Percentiles rank a stretch among this genome's conserved stretches.
phyloP scores from a whole-genome alignment of 179 eudicot genomes.

The Heliamphora pulchella region DNA sequence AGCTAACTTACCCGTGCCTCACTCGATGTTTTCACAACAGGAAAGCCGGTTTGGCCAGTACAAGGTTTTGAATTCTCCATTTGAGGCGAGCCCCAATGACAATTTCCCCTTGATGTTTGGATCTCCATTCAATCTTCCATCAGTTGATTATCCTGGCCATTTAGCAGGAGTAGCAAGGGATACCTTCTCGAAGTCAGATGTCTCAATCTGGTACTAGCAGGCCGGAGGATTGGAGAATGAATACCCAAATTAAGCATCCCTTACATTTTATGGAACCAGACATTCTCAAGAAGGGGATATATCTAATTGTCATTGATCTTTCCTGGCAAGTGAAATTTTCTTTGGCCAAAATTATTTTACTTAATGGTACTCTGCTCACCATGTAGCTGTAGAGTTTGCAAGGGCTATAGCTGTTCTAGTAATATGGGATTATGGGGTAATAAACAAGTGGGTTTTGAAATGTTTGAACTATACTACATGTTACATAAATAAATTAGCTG shows the following conservation, averaged over 20 bases:
- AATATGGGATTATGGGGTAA: conserved; percentile 9
- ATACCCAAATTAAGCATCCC: background rate
- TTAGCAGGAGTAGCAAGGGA: conserved; percentile 15
- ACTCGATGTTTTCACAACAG: conserved; percentile 14
- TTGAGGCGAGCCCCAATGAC: conserved; percentile 14
- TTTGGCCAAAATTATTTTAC: background rate
- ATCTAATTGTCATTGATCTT: background rate
- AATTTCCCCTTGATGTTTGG: conserved; percentile 18
- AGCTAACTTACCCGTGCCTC: conserved; percentile 15
- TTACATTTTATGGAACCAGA: background rate
- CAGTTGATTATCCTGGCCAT: conserved; percentile 18
- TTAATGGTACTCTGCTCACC: background rate
- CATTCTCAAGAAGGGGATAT: conserved; percentile 6
- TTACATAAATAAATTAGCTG: conserved; percentile 20
- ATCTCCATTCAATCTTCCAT: conserved; percentile 14
- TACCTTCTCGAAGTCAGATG: conserved; percentile 14
- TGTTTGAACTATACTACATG: conserved; percentile 9
- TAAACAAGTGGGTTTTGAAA: conserved; percentile 18
- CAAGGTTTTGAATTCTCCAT: conserved; percentile 17
- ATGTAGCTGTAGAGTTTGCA: conserved; percentile 17
- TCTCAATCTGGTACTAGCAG: conserved; percentile 20
- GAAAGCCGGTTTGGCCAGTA: conserved; percentile 17
- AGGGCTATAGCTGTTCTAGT: background rate
- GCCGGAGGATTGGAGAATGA: background rate
- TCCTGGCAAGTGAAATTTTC: conserved; percentile 9